A percentile compares a stretch with the other conserved stretches of the same genome.
Evolutionary conservation across 805 yeast genomes (phyloP).

Genomic region (Candida palmyrensis): DNA sequence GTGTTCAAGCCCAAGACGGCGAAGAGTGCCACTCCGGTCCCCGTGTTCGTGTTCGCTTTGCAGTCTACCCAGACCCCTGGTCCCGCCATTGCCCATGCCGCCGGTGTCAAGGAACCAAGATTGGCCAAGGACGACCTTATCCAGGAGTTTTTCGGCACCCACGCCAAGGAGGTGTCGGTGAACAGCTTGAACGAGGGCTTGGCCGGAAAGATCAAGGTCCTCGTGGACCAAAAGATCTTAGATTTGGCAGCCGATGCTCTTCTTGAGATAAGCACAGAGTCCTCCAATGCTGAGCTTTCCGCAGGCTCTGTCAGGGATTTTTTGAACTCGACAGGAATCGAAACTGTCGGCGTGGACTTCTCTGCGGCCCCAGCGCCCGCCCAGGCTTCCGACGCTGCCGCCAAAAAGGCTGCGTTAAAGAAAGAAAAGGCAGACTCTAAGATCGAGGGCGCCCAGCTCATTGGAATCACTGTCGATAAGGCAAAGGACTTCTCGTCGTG

Average conservation of each 20-base stretch:
- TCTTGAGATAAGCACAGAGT: constrained; percentile 45
- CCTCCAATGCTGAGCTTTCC: constrained; percentile 46
- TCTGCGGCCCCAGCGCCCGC: constrained; percentile 37
- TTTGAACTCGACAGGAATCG: constrained; percentile 47
- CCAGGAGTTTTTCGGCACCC: constrained; percentile 50
- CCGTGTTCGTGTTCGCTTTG: constrained; percentile 75
- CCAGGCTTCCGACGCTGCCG: constrained; percentile 19
- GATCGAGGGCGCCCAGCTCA: constrained; percentile 79
- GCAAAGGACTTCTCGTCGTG: constrained; percentile 89
- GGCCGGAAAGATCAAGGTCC: constrained; percentile 55
- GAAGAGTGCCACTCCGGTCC: constrained; percentile 71
- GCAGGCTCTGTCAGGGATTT: constrained; percentile 44
- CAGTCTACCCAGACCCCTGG: constrained; percentile 67
- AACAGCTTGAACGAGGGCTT: constrained; percentile 41
- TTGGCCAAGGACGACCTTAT: constrained; percentile 81
- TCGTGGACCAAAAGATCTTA: constrained; percentile 49
- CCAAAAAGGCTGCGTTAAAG: constrained; percentile 26
- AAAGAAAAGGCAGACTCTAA: constrained; percentile 45
- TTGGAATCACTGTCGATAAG: constrained; percentile 95
- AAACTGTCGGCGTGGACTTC: constrained; percentile 51
- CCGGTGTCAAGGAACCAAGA: constrained; percentile 78
- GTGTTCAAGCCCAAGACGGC: constrained; percentile 92
- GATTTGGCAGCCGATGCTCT: constrained; percentile 31
- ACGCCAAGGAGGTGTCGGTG: constrained; percentile 59
- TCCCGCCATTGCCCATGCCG: constrained; percentile 56